Base-by-base conservation (phyloP, 1,284 basidiomycete genomes). In the Cutaneotrichosporon curvatum region DNA sequence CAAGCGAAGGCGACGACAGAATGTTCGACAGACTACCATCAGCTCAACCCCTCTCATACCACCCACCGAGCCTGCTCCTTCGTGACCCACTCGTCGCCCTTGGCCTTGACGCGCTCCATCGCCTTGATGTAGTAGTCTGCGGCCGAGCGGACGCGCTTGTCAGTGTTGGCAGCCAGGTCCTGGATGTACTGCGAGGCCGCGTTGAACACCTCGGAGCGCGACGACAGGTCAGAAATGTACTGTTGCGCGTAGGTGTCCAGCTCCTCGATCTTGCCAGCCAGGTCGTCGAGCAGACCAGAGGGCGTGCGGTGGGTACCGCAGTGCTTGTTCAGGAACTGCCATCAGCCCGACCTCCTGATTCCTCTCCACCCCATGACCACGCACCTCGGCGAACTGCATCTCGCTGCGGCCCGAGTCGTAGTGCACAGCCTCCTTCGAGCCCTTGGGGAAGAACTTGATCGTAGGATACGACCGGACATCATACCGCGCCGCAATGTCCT, bases 401-500 rank as follows among this genome's bases (percentile, higher is more conserved):
- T 75, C 74, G 40, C 59, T 63, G 38, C 75, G 55, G 20, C 68
- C 68, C 19, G 46, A 42, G 18, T 55, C 44, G 70, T 95, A 95
- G 19, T 72, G 73, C 45, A 81, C 74, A 11, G 81, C 79, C 54
- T 80, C 74, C 43, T 62, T 57, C 52, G 23, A 21, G 36, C 46
- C 77, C 87, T 66, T 83, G 83, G 61, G 87, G 79, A 92, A 96
- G 78, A 94, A 95, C 71, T 87, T 91, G 75, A 98, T 81, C 15
- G 91, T 97, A 0, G 94, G 94, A 81, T 77, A 86, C 51, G 81
- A 79, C 33, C 72, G 68, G 51, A 95, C 78, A 12, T 77, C 84
- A 65, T 89, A 91, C 60, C 81, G 79, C 40, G 71, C 60, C n/a
- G 84, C 83, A 48, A 96, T 72, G 21, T 78, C 79, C 59, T 79